Base-by-base conservation (phyloP, 345 rosid genomes). In the Mercurialis annua region DNA sequence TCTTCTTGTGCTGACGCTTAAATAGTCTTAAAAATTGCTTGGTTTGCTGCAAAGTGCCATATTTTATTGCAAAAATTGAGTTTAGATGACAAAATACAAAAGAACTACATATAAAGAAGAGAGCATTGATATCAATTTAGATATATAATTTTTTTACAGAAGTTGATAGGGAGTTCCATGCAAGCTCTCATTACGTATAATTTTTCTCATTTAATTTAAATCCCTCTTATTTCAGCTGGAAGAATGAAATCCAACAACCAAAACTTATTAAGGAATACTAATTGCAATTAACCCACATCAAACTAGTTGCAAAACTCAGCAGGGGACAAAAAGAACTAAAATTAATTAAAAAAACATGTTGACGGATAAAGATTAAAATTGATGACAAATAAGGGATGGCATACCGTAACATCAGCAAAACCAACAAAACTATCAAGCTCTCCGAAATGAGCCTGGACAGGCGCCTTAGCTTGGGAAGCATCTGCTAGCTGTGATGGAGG, bases 401-500 rank as follows among this genome's bases (percentile, higher is more conserved):
- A 30, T 81, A 94, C 97, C 78, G 82, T 84, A 64, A 89, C 85
- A 84, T 94, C 96, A 61, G 96, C 77, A 72, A 94, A 87, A 56
- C 97, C 97, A 49, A 87, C 90, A 67, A 79, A 78, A 55, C 64
- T 86, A 73, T 94, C 97, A 26, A 86, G 96, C 81, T 94, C 97
- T 43, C 99, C 95, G 51, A 91, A 91, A 78, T 91, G 99, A 59
- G 95, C 92, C 63, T 94, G 95, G 62, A 87, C 65, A 30, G 97
- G 97, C 48, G 95, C 89, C 75, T 89, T 94, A 63, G 95, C 95
- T 69, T 85, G 77, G 42, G 83, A 76, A 56, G 96, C 84, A 66
- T 93, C 90, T n/a, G 97, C 97, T 29, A 94, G 97, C 73, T 82
- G 85, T 0, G 92, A 60, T 24, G 97, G 80, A 74, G 97, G 96